Base-by-base conservation (phyloP, 148 eudicot genomes). In the Rhododendron simsii region DNA sequence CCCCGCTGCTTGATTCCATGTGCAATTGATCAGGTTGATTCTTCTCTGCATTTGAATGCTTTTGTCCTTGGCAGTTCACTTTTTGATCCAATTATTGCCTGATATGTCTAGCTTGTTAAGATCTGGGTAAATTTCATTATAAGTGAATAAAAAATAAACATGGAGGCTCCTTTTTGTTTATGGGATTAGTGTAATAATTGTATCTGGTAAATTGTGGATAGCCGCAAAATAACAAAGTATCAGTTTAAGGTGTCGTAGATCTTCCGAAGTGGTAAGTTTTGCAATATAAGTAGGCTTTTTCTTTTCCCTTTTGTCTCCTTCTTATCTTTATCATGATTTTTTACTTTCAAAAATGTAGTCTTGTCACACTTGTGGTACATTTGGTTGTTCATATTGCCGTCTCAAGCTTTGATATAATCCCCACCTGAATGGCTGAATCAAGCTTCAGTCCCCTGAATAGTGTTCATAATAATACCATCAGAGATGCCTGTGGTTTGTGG, bases 1-100 rank as follows among this genome's bases (percentile, higher is more conserved):
- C 93, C 91, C 50, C 96, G 98, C 55, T 96, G 99, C 89, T 91
- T 96, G 91, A 95, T 96, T 92, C 98, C 99, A 63, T 96, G 99
- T 88, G 99, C 99, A 59, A 96, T 96, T 87, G 99, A 96, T 84
- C 99, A 96, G 99, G 99, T 96, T 88, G n/a, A 63, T 84, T 84
- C 44, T 63, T 87, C 82, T 59, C 35, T 13, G 61, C 78, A 73
- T 57, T 74, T 41, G 14, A 28, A 79, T 41, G 78, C 77, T 51
- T 79, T 20, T 74, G 41, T 51, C 28, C 59, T 37, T 74, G n/a
- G 26, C 14, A 57, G 48, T 20, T 28, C n/a, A n/a, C 21, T 30
- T 83, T 28, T 41, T 13, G 5, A 20, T 77, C 33, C 15, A 26
- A 83, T 47, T 20, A 53, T 51, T 80, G 61, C 44, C 8, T 30